Evolutionary conservation across 306 rosid species (phyloP).

Genomic region (Acacia acuminata): DNA sequence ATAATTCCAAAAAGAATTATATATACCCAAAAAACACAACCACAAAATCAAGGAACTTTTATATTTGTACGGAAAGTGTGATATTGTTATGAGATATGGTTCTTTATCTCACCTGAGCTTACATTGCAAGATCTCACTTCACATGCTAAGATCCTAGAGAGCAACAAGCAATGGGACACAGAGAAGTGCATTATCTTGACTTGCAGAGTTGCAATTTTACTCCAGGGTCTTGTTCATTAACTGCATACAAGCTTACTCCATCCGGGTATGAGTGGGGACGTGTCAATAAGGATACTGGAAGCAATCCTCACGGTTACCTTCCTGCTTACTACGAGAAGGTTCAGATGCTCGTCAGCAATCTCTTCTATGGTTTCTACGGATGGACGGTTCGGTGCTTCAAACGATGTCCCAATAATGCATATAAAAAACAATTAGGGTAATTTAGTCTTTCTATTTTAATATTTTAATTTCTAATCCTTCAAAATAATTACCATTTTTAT

Average conservation of each 20-base stretch:
- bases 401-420: too few species aligned
- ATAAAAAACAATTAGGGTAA: too few species aligned
- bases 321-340: conserved; percentile 98
- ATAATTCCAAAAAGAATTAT: background rate
- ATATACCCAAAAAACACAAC: too few species aligned
- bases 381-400: too few species aligned
- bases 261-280: conserved; percentile 99
- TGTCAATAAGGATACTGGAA: conserved; percentile 86
- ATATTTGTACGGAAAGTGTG: background rate
- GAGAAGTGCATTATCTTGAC: conserved; percentile 93
- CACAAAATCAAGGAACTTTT: background rate
- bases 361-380: conserved; percentile 96
- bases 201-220: conserved; percentile 99
- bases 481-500: too few species aligned
- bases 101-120: conserved; percentile 20
- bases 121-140: conserved; percentile 83
- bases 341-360: conserved; percentile 99
- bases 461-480: too few species aligned
- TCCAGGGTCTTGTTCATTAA: conserved; percentile 96
- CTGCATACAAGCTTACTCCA: conserved; percentile 93
- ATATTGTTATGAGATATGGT: background rate
- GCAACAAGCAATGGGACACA: conserved; percentile 98
- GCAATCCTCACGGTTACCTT: conserved; percentile 98
- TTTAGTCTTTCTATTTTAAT: too few species aligned
- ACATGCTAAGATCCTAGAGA: conserved; percentile 93